Conservation (phyloP, 1,284 basidiomycete genomes). For the Mycena sp. region DNA sequence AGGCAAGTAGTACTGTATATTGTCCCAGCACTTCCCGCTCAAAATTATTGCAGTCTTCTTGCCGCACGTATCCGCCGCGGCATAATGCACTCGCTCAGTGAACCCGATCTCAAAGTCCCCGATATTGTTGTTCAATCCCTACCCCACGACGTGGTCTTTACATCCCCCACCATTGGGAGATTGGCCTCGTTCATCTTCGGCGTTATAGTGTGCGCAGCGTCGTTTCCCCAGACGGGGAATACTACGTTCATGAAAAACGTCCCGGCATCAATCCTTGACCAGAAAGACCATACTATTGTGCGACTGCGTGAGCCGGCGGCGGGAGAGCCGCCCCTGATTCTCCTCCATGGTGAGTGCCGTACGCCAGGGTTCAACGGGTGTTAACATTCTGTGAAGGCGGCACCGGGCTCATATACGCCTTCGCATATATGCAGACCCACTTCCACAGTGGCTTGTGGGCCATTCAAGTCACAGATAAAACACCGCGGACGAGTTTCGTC, state of each 20-base stretch:
- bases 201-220: no score
- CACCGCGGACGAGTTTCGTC: conserved; percentile 1
- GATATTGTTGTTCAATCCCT: not conserved
- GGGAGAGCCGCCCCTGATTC: conserved; percentile 1
- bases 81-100: not conserved
- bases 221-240: no score
- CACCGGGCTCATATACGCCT: not conserved
- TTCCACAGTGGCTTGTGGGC: conserved; percentile 6
- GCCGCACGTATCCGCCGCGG: not conserved
- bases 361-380: not conserved
- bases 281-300: not conserved
- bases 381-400: not conserved
- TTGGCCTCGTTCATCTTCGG: no score
- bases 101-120: not conserved
- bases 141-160: not conserved
- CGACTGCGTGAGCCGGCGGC: not conserved
- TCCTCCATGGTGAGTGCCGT: conserved; percentile 1
- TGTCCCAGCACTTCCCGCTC: not conserved
- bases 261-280: not conserved
- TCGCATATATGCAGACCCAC: not conserved
- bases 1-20: not conserved
- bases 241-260: not conserved
- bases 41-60: not conserved
- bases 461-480: conserved; percentile 1
- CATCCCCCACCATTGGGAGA: no score